A percentile compares a stretch with the other conserved stretches of the same genome.
Conservation (phyloP, 108 stramenopile genomes). For the Discostella stelligeroides region DNA sequence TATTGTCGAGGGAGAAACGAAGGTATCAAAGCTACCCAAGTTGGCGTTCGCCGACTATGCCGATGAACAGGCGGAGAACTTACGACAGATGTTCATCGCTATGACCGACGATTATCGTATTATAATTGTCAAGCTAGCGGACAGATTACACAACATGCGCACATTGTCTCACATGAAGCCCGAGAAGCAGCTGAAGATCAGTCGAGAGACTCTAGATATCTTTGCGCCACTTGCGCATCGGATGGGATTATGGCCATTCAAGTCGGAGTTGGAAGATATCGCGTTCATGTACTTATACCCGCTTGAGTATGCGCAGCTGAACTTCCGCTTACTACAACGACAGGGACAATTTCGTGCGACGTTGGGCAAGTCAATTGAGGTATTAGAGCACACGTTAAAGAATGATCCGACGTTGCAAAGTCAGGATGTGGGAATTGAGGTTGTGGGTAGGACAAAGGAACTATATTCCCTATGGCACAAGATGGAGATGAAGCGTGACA, state of each 20-base stretch:
- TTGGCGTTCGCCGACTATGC: conserved; percentile 78
- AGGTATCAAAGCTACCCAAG: conserved; percentile 93
- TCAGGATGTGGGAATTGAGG: conserved; percentile 71
- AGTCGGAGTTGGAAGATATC: conserved; percentile 94
- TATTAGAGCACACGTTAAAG: conserved; percentile 69
- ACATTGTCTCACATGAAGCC: conserved; percentile 91
- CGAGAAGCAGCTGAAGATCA: conserved; percentile 91
- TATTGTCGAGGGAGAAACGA: conserved; percentile 97
- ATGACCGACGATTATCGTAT: conserved; percentile 97
- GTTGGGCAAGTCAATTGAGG: conserved; percentile 75
- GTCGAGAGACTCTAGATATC: conserved; percentile 92
- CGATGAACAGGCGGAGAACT: conserved; percentile 93
- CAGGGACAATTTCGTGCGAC: conserved; percentile 76
- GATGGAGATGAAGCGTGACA: conserved; percentile 87
- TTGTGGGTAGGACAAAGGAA: conserved; percentile 92
- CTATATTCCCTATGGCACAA: conserved; percentile 95
- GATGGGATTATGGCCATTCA: conserved; percentile 97
- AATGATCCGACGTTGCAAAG: conserved; percentile 70
- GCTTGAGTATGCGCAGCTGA: conserved; percentile 85
- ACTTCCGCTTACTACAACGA: conserved; percentile 62
- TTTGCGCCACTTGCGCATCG: conserved; percentile 96
- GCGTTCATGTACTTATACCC: conserved; percentile 95
- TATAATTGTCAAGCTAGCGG: conserved; percentile 95
- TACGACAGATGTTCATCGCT: conserved; percentile 95
- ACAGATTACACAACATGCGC: conserved; percentile 96